Base-by-base conservation (phyloP, 139 green algal genomes). In the Zygnema cylindricum region DNA sequence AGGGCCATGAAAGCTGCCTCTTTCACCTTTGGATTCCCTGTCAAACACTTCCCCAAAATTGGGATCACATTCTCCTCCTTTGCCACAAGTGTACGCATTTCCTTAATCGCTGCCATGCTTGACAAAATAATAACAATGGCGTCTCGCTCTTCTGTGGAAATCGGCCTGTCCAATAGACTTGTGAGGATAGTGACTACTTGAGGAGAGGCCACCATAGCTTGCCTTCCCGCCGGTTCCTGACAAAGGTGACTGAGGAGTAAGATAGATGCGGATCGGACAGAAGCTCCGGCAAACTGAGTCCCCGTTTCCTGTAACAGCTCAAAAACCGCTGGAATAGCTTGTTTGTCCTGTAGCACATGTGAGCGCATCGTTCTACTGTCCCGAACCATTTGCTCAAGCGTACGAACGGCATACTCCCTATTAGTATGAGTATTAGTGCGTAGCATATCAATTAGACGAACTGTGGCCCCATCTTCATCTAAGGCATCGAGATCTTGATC, bases 401-500 rank as follows among this genome's bases (percentile, higher is more conserved):
- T 82, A 22, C 83, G 73, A 23, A 88, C 83, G 35, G 83, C 83
- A 42, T 88, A 88, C 35, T 88, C 83, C 23, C 83, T 35, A 76
- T 84, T 88, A 43, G 49, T 69, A 22, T 33, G 23, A 25, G 69
- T 22, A 22, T 69, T 57, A 39, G 40, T 41, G 1, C 43, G 41
- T 35, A 88, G 83, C 83, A 88, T 82, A 42, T 23, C 40, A 35
- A 88, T 84, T 33, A 88, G 76, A 30, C 69, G 33, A 2, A 82
- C 69, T 33, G 57, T 76, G 3, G 69, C 69, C 1, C 69, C 83
- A 49, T 88, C 83, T 76, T 88, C 83, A 30, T 88, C 83, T 43
- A 88, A 43, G 32, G 57, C 35, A 49, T 88, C 83, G 38, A 88
- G 22, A 49, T 88, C 83, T 69, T 88, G 69, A 54, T 88, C 83